These are phyloP conservation scores for Stygiomarasmius scandens DNA, from an alignment of 1,284 basidiomycete genomes.

Conservation along the genomic window DNA sequence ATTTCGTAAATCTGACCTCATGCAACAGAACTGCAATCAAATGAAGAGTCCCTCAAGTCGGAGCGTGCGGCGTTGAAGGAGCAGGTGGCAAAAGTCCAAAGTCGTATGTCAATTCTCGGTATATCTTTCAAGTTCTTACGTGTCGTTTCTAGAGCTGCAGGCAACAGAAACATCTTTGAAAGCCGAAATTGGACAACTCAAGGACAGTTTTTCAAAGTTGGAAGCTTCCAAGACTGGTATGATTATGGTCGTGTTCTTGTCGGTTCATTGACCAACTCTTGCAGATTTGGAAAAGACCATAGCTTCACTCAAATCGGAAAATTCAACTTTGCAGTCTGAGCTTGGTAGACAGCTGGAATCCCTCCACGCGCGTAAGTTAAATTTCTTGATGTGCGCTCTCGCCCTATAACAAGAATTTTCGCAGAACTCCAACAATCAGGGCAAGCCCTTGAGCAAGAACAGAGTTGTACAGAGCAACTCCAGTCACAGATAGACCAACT, in stretches of 20 bases:
- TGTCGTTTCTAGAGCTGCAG: neutral
- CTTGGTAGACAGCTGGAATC: constrained; percentile 2
- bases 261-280: neutral
- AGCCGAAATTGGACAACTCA: neutral
- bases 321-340: neutral
- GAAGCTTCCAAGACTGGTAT: constrained; percentile 8
- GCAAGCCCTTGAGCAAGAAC: constrained; percentile 29
- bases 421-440: constrained; percentile 32
- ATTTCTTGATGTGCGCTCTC: too few species aligned
- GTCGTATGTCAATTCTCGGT: neutral
- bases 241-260: neutral
- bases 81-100: constrained; percentile 1
- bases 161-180: neutral
- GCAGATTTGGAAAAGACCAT: constrained; percentile 4
- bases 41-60: neutral
- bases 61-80: constrained; percentile 5
- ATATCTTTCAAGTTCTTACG: neutral
- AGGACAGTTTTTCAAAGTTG: neutral
- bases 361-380: constrained; percentile 10
- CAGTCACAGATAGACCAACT: constrained; percentile 34
- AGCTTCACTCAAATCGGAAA: constrained; percentile 4
- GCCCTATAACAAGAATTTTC: neutral
- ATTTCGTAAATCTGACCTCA: neutral
- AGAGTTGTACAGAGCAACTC: constrained; percentile 27
- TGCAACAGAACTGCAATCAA: neutral